Base-by-base conservation (phyloP, 2,329 filamentous ascomycete genomes). In the Trichoderma hamatum region DNA sequence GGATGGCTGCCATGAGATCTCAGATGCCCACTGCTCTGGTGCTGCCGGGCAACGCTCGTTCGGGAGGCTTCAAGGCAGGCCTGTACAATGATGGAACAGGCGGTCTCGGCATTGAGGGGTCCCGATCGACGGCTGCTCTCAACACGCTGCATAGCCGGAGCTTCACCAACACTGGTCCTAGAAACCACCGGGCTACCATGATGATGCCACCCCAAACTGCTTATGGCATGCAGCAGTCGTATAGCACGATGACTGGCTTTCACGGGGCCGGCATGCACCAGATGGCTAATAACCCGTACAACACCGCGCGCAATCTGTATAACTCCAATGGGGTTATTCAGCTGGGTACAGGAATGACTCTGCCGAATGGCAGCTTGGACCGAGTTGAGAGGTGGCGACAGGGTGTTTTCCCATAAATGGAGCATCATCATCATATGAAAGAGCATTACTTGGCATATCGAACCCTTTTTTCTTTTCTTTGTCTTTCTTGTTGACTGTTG, bases 71-170 rank as follows among this genome's bases (percentile, higher is more conserved):
- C 74, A 80, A 82, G 71, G 80, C 83, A 24, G 86, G 86, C 3
- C 78, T 79, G n/a, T 88, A 85, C 74, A 88, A 88, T 72, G 84
- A 87, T 64, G 85, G 84, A 1, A 76, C 73, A 16, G 85, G 81
- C 5, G 85, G 85, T 3, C 39, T 69, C 1, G 60, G 59, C 6
- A 67, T 69, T 19, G 75, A 75, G 28, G 74, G 72, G 0, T 72
- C 75, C 5, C 70, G 75, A 58, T 76, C 76, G 7, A 75, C 71
- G n/a, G 73, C 74, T 5, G 75, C 73, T 26, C 70, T 76, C 54
- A 59, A 67, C 2, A 14, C 16, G 30, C 14, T 61, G 10, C 74
- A 76, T 16, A 73, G 68, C 5, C 76, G 59, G n/a, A 69, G 73
- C 30, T 73, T 75, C n/a, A 71, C 72, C 34, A 70, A 72, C 19